Conservation (phyloP, 495 filamentous ascomycete species). For the Penicillium chermesinum region DNA sequence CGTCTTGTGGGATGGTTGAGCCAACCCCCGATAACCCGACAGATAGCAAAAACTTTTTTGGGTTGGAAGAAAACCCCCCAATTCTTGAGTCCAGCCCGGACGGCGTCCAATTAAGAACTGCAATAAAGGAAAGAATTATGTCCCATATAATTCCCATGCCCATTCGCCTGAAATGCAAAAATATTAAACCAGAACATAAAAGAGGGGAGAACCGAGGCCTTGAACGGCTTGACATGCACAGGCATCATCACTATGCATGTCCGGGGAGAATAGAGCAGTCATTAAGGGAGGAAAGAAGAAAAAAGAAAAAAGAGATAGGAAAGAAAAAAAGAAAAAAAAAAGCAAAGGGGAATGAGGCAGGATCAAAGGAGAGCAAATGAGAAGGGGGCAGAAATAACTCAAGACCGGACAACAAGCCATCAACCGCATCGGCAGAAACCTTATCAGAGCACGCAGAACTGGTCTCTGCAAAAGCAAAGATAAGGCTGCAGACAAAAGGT, state of each 20-base stretch:
- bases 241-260: slow-evolving; percentile 30
- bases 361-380: too few relatives aligned
- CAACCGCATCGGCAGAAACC: neutral
- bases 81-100: neutral
- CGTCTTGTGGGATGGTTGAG: neutral
- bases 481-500: neutral
- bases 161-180: slow-evolving; percentile 34
- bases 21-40: neutral
- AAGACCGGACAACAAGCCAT: neutral
- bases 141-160: slow-evolving; percentile 34
- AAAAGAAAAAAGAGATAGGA: slow-evolving; percentile 1
- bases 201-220: slow-evolving; percentile 2
- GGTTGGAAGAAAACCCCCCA: neutral
- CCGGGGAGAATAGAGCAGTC: slow-evolving; percentile 17
- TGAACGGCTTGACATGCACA: slow-evolving; percentile 21
- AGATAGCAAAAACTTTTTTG: slow-evolving; percentile 10
- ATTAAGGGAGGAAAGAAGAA: slow-evolving; percentile 5
- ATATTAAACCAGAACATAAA: slow-evolving; percentile 16
- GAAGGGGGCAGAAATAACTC: too few relatives aligned
- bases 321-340: slow-evolving; percentile 7
- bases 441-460: neutral
- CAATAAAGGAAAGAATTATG: slow-evolving; percentile 13
- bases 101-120: slow-evolving; percentile 19
- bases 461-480: neutral
- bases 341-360: neutral